Base-by-base conservation (phyloP, 192 early-diverging fungal genomes). In the Podila clonocystis region DNA sequence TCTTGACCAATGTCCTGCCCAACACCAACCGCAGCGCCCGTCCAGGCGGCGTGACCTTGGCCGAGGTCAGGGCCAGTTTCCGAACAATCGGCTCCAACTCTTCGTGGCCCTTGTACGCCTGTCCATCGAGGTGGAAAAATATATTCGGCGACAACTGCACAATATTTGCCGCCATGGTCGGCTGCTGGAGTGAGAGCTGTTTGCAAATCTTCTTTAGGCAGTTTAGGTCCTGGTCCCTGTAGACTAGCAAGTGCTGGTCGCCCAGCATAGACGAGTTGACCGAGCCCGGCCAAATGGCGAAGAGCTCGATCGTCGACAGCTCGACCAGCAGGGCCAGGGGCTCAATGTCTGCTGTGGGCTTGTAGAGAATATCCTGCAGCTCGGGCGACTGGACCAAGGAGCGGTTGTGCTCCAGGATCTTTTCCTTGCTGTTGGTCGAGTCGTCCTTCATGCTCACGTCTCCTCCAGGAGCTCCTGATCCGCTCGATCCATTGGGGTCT, bases 181-280 rank as follows among this genome's bases (percentile, higher is more conserved):
- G 24, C 12, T 31, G 24, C 12, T 72, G 30, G 3, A 80, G 62
- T 17, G 70, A 70, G 9, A 80, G 68, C 0, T 73, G 77, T 63
- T 69, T 72, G 50, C 77, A 80, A 26, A 80, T 73, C 71, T 80
- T 80, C 66, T 73, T 80, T 22, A 80, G 62, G 11, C 34, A 29
- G 22, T 55, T 38, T 12, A 80, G 62, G 30, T 80, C 77, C 8
- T 73, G 66, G 36, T 73, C 77, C 1, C 70, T 60, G 38, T 80
- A 80, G 30, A 80, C 77, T 36, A 80, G 68, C 34, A 80, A 22
- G 45, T 80, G 77, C 36, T 80, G 77, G 28, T 80, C 77, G 28
- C 77, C 77, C 63, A 80, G 63, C 70, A 80, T 73, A 63, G 77
- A 80, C 19, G 70, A 67, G 34, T 73, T 73, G 62, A 73, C 77